A percentile compares a stretch with the other conserved stretches of the same genome.
phyloP scores from a whole-genome alignment of 192 early-diverging fungal genomes.

The Entomortierella beljakovae region DNA sequence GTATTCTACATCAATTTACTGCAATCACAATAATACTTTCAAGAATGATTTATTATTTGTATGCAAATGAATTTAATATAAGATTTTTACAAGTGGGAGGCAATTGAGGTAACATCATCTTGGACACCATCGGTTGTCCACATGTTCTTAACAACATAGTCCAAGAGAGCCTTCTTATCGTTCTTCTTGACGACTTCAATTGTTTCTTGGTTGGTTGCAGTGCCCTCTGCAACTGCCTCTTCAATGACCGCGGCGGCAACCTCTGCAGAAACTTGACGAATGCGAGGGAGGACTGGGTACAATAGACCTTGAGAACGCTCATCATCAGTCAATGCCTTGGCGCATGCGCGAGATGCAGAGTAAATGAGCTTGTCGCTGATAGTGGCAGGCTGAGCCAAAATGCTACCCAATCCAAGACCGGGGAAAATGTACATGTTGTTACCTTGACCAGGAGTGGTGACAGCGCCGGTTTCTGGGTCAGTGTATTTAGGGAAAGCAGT shows the following conservation, averaged over 20 bases:
- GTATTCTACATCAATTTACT: too few species aligned
- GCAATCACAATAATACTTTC: too few species aligned
- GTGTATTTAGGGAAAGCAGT: constrained; percentile 90
- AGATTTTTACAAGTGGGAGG: constrained; percentile 32
- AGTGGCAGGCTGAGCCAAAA: constrained; percentile 72
- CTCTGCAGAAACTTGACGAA: constrained; percentile 85
- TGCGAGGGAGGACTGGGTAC: constrained; percentile 88
- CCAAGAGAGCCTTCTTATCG: constrained; percentile 18
- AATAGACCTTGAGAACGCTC: constrained; percentile 79
- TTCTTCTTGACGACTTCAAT: constrained; percentile 57
- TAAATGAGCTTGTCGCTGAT: constrained; percentile 90
- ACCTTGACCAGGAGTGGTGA: constrained; percentile 82
- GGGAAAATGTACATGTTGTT: constrained; percentile 99
- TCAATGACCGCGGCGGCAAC: constrained; percentile 85
- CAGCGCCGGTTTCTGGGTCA: constrained; percentile 68
- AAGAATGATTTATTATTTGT: neutral
- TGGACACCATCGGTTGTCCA: constrained; percentile 49
- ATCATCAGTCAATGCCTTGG: constrained; percentile 75
- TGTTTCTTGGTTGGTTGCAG: constrained; percentile 60
- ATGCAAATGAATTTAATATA: neutral
- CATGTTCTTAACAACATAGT: constrained; percentile 45
- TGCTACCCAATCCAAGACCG: constrained; percentile 90
- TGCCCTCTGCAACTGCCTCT: constrained; percentile 74
- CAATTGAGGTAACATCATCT: constrained; percentile 32
- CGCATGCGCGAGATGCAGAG: constrained; percentile 80